Percentiles rank a stretch among this genome's conserved stretches.
Conservation (phyloP, 768 basidiomycete genomes). For the Kwoniella dejecticola region DNA sequence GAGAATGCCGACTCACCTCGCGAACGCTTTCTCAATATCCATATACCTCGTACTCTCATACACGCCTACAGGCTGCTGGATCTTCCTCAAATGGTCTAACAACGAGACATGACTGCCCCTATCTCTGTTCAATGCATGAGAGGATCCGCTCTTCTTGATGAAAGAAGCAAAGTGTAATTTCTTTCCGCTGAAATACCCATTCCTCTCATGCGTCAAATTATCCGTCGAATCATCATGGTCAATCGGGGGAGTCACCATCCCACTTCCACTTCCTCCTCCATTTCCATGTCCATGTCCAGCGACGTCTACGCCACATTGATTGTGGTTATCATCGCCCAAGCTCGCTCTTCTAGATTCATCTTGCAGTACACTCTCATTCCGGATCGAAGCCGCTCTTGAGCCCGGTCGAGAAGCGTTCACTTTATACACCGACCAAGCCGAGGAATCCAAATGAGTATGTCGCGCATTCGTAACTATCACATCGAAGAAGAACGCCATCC, state of each 20-base stretch:
- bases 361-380: slow-evolving; percentile 13
- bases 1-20: slow-evolving; percentile 25
- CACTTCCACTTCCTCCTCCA: slow-evolving; percentile 10
- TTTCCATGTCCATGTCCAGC: slow-evolving; percentile 13
- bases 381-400: slow-evolving; percentile 39
- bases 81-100: slow-evolving; percentile 44
- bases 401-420: slow-evolving; percentile 27
- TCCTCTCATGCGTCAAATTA: slow-evolving; percentile 14
- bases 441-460: slow-evolving; percentile 50
- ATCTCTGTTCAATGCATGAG: slow-evolving; percentile 17
- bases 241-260: slow-evolving; percentile 16
- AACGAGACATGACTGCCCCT: slow-evolving; percentile 43
- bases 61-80: slow-evolving; percentile 50
- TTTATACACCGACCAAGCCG: slow-evolving; percentile 41
- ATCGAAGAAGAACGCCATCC: slow-evolving; percentile 53
- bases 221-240: slow-evolving; percentile 19
- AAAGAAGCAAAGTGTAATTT: slow-evolving; percentile 26
- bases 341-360: no score
- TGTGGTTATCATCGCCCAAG: no score
- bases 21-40: slow-evolving; percentile 45
- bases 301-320: no score
- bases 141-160: slow-evolving; percentile 21
- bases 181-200: slow-evolving; percentile 15
- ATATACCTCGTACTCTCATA: slow-evolving; percentile 53
- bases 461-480: slow-evolving; percentile 45